Base-by-base conservation (phyloP, 2,329 filamentous ascomycete species). In the Fusarium zealandicum region DNA sequence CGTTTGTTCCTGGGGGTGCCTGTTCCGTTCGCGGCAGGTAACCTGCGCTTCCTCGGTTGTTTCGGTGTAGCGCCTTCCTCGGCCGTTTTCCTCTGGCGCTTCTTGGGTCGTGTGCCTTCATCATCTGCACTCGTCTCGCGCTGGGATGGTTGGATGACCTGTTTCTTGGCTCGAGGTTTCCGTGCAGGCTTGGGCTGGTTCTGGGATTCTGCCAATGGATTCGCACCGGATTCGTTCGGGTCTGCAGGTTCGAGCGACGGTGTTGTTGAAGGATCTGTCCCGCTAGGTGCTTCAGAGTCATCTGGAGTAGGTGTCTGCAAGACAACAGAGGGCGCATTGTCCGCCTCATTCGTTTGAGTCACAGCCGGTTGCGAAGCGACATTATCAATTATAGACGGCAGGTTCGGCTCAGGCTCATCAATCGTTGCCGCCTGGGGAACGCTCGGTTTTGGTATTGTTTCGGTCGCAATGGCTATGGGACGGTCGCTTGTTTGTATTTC, bases 21-120 rank as follows among this genome's bases (percentile, higher is more conserved):
- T 22, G 64, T 55, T 40, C 61, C 66, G n/a, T 62, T 68, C 35
- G 67, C 44, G 1, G 59, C 42, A 20, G 57, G 61, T 2, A 69
- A 54, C 39, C 66, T 71, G 7, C 69, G 70, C 30, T 73, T 72
- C 20, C 64, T 64, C 16, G 64, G 60, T 27, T 49, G 63, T 51
- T 54, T 63, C 46, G 54, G 54, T 53, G 58, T 30, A 14, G 58
- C 46, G 11, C 50, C 43, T 5, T 61, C 67, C 45, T 59, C 64
- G n/a, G 58, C 33, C n/a, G 71, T 39, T 44, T 72, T 72, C 27
- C 68, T 65, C 52, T 69, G 71, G 10, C 72, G 70, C 51, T 75
- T 74, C 54, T 63, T 71, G 5, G 72, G 69, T 30, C 56, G 58
- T 13, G 64, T n/a, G n/a, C 42, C 37, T 16, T 54, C 57, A 10